phyloP scores from a whole-genome alignment of 176 grass and related monocot species.

The Lolium perenne region DNA sequence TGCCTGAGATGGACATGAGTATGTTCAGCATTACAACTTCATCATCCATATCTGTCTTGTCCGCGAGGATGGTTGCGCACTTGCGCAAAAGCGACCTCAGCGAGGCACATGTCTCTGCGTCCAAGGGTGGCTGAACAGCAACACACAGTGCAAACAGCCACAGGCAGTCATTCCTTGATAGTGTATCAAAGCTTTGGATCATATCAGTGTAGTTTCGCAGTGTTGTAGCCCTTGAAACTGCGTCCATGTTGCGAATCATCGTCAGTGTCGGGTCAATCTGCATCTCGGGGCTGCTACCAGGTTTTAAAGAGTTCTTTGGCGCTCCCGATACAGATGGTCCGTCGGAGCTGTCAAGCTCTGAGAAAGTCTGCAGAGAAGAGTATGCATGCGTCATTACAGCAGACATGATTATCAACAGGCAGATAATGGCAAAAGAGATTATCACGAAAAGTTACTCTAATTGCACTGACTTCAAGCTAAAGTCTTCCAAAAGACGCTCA shows the following conservation, averaged over 20 bases:
- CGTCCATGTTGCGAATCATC: slow-evolving; percentile 63
- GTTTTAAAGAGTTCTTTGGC: slow-evolving; percentile 27
- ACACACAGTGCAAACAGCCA: slow-evolving; percentile 82
- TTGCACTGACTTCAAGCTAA: not conserved
- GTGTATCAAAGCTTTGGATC: slow-evolving; percentile 56
- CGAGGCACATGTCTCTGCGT: slow-evolving; percentile 67
- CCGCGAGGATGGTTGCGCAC: slow-evolving; percentile 55
- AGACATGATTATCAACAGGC: not conserved
- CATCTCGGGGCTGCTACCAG: slow-evolving; percentile 32
- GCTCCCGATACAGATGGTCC: slow-evolving; percentile 14
- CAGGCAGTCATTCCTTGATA: slow-evolving; percentile 80
- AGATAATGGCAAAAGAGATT: not conserved
- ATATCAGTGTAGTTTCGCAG: slow-evolving; percentile 65
- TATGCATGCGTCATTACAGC: not conserved
- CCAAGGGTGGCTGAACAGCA: slow-evolving; percentile 59
- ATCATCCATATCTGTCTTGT: slow-evolving; percentile 61
- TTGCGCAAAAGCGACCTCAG: slow-evolving; percentile 75
- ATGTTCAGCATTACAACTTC: slow-evolving; percentile 82
- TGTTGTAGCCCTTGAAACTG: slow-evolving; percentile 63
- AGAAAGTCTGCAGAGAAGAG: slow-evolving; percentile 54
- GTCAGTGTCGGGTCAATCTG: slow-evolving; percentile 56
- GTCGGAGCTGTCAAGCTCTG: slow-evolving; percentile 46
- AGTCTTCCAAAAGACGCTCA: not conserved
- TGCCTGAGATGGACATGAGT: slow-evolving; percentile 64
- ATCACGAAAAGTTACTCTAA: not conserved